Conservation (phyloP, 495 filamentous ascomycete genomes). For the Penicillium bialowiezense region DNA sequence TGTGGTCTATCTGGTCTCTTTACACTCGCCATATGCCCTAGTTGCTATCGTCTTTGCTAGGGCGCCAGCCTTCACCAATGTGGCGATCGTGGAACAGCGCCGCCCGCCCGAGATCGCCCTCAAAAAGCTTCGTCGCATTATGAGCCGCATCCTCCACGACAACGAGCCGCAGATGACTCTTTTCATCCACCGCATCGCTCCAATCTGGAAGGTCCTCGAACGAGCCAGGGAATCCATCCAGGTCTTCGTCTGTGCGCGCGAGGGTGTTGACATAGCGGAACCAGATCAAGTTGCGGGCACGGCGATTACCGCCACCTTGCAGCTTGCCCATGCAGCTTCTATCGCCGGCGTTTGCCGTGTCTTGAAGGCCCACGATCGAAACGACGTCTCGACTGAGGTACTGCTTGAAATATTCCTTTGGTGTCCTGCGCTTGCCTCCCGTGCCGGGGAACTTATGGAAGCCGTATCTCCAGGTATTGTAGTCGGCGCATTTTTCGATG, state of each 20-base stretch:
- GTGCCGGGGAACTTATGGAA: constrained; percentile 16
- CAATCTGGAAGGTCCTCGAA: constrained; percentile 13
- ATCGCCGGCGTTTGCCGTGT: constrained; percentile 12
- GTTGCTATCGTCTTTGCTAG: constrained; percentile 4
- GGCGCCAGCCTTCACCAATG: constrained; percentile 11
- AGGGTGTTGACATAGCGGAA: constrained; percentile 17
- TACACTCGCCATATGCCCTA: constrained; percentile 1
- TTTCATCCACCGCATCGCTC: constrained; percentile 15
- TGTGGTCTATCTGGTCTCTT: not conserved
- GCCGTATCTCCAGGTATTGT: constrained; percentile 15
- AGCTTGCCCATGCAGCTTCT: constrained; percentile 14
- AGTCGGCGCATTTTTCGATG: constrained; percentile 1
- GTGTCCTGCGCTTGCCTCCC: constrained; percentile 6
- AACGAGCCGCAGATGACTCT: constrained; percentile 14
- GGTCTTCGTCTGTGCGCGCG: constrained; percentile 14
- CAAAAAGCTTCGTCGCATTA: constrained; percentile 11
- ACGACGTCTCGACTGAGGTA: constrained; percentile 15
- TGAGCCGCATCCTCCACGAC: constrained; percentile 13
- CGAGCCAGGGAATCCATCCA: constrained; percentile 12
- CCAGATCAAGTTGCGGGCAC: constrained; percentile 16
- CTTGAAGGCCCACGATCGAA: constrained; percentile 13
- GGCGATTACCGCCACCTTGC: constrained; percentile 13
- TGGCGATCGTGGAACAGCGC: constrained; percentile 11
- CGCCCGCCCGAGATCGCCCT: constrained; percentile 9
- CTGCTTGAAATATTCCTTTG: constrained; percentile 17